phyloP scores from a whole-genome alignment of 2,329 filamentous ascomycete genomes.

The Penicillium rolfsii region DNA sequence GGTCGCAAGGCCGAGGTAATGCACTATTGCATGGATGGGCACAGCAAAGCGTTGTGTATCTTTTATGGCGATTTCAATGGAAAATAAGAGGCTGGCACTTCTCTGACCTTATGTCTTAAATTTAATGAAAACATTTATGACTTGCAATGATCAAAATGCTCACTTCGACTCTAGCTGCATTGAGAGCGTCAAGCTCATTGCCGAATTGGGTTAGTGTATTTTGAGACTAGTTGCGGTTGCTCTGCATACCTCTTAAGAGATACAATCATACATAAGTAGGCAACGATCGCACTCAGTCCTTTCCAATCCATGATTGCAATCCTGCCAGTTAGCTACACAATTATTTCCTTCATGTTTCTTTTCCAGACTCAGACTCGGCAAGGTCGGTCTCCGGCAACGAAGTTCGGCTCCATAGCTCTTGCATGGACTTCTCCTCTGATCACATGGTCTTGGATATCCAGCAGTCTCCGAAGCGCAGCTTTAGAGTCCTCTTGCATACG shows the following conservation, averaged over 20 bases:
- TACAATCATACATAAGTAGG: neutral
- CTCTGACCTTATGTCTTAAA: neutral
- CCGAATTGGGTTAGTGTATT: slow-evolving; percentile 33
- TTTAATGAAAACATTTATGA: slow-evolving; percentile 1
- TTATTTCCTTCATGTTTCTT: neutral
- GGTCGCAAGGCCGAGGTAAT: slow-evolving; percentile 69
- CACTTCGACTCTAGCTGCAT: neutral
- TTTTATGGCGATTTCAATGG: slow-evolving; percentile 60
- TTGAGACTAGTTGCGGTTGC: slow-evolving; percentile 8
- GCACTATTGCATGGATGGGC: slow-evolving; percentile 90
- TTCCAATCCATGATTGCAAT: neutral
- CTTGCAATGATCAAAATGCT: neutral
- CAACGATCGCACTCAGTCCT: neutral
- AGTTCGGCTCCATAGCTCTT: slow-evolving; percentile 40
- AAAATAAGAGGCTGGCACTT: slow-evolving; percentile 19
- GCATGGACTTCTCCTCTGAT: slow-evolving; percentile 37
- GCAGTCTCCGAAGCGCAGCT: slow-evolving; percentile 41
- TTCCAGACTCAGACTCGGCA: slow-evolving; percentile 35
- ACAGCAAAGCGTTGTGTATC: slow-evolving; percentile 74
- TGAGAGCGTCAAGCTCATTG: slow-evolving; percentile 26
- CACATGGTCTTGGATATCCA: slow-evolving; percentile 41
- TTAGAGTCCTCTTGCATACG: slow-evolving; percentile 17
- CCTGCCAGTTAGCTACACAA: neutral
- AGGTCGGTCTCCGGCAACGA: slow-evolving; percentile 41
- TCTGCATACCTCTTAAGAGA: slow-evolving; percentile 6